phyloP scores from a whole-genome alignment of 2,329 filamentous ascomycete genomes.

The Didymella glomerata region DNA sequence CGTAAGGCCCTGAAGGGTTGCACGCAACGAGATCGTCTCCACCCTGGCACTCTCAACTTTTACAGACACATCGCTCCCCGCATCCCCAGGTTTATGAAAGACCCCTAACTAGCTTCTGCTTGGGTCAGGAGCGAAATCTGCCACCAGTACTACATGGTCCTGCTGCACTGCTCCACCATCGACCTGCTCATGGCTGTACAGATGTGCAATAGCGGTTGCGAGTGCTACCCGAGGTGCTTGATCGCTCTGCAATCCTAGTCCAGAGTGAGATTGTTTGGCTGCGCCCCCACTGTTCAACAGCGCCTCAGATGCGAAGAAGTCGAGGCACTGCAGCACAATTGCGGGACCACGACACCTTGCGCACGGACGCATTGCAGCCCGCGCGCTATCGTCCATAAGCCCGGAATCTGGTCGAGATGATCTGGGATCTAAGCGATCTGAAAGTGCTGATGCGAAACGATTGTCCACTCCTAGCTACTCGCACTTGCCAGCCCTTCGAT shows the following conservation, averaged over 20 bases:
- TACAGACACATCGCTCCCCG: slow-evolving; percentile 10
- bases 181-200: background rate
- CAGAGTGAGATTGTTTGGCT: background rate
- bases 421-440: background rate
- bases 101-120: background rate
- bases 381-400: slow-evolving; percentile 4
- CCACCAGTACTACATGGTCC: slow-evolving; percentile 8
- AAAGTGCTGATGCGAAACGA: background rate
- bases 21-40: slow-evolving; percentile 1
- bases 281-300: slow-evolving; percentile 7
- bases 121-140: background rate
- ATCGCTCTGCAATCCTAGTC: background rate
- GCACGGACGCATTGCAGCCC: background rate
- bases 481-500: background rate
- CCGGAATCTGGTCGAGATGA: slow-evolving; percentile 10
- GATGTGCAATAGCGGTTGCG: background rate
- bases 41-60: slow-evolving; percentile 1
- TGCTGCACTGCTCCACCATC: background rate
- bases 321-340: slow-evolving; percentile 1
- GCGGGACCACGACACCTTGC: background rate
- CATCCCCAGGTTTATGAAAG: slow-evolving; percentile 12
- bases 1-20: slow-evolving; percentile 10
- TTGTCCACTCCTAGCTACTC: background rate
- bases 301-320: background rate
- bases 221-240: background rate